Evolutionary conservation across 202 grass and related monocot genomes (phyloP).

Genomic region (Panicum virgatum): DNA sequence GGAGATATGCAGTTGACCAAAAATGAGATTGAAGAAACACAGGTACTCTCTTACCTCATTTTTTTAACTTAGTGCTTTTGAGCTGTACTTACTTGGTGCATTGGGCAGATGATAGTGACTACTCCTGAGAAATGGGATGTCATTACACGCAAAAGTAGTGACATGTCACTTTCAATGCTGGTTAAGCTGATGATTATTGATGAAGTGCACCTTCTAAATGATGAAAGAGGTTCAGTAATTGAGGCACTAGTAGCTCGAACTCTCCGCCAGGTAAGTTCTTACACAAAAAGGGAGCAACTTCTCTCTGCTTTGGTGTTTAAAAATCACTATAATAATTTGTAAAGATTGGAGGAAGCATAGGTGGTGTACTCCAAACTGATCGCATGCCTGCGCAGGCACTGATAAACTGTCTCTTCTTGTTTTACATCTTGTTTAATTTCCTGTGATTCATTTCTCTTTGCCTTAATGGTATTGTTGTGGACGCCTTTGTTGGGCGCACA

Average conservation of each 20-base stretch:
- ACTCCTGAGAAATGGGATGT: conserved; percentile 99
- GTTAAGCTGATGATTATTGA: conserved; percentile 98
- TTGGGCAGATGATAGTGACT: conserved; percentile 91
- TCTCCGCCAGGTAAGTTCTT: conserved; percentile 76
- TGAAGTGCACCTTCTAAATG: conserved; percentile 97
- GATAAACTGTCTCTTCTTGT: conserved; percentile 20
- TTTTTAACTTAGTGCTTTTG: conserved; percentile 18
- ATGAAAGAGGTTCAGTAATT: conserved; percentile 97
- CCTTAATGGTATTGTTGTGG: conserved; percentile 33
- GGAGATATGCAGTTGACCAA: conserved; percentile 97
- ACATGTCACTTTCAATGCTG: conserved; percentile 98
- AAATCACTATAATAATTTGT: conserved; percentile 24
- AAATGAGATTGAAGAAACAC: conserved; percentile 92
- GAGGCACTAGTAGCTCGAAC: conserved; percentile 96
- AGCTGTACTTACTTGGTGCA: conserved; percentile 30
- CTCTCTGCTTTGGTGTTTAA: conserved; percentile 13
- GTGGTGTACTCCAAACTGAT: background rate
- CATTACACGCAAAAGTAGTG: conserved; percentile 99
- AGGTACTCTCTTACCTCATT: conserved; percentile 44
- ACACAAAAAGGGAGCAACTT: background rate
- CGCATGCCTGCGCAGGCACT: background rate
- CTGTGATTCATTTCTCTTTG: conserved; percentile 20
- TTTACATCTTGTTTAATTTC: conserved; percentile 31
- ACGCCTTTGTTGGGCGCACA: too few species aligned
- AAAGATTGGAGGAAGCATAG: conserved; percentile 1